Evolutionary conservation across 352 stramenopile species (phyloP).

Genomic region (Globisporangium nodosum): DNA sequence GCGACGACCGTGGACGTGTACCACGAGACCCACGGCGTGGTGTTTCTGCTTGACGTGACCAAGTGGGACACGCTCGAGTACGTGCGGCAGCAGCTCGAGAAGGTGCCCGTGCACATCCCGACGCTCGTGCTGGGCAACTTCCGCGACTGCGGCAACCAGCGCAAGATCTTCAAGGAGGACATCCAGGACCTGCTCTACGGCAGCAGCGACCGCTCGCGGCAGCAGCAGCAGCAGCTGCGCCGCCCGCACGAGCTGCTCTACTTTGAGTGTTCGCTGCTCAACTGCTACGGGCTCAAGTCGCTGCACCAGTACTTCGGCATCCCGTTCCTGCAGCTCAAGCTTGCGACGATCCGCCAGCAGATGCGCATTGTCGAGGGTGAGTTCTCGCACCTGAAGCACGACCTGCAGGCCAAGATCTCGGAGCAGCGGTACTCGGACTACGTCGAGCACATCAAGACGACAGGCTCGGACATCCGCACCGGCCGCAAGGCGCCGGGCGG

Average conservation of each 20-base stretch:
- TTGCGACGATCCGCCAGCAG: conserved; percentile 72
- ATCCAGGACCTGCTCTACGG: conserved; percentile 72
- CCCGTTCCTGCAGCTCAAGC: conserved; percentile 79
- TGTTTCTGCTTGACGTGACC: conserved; percentile 87
- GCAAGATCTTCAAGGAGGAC: conserved; percentile 85
- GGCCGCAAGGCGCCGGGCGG: conserved; percentile 25
- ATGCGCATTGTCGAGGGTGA: conserved; percentile 64
- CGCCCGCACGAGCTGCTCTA: conserved; percentile 65
- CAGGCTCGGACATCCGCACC: conserved; percentile 74
- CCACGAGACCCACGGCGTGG: conserved; percentile 79
- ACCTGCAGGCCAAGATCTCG: conserved; percentile 63
- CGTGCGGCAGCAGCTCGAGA: conserved; percentile 60
- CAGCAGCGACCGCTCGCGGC: conserved; percentile 23
- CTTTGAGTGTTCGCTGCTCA: conserved; percentile 79
- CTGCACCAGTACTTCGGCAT: conserved; percentile 85
- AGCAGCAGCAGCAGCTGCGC: conserved; percentile 26
- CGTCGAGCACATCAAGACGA: conserved; percentile 58
- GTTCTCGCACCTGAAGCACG: conserved; percentile 65
- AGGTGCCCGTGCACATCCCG: conserved; percentile 69
- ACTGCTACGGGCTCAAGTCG: conserved; percentile 81
- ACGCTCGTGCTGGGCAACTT: conserved; percentile 84
- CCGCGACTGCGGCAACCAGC: conserved; percentile 52
- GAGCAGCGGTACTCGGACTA: conserved; percentile 76
- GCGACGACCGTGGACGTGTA: conserved; percentile 87
- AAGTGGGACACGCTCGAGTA: conserved; percentile 82